These are phyloP conservation scores for Ophiosphaerella herpotricha DNA, from an alignment of 2,329 filamentous ascomycete genomes.

Conservation along the genomic window DNA sequence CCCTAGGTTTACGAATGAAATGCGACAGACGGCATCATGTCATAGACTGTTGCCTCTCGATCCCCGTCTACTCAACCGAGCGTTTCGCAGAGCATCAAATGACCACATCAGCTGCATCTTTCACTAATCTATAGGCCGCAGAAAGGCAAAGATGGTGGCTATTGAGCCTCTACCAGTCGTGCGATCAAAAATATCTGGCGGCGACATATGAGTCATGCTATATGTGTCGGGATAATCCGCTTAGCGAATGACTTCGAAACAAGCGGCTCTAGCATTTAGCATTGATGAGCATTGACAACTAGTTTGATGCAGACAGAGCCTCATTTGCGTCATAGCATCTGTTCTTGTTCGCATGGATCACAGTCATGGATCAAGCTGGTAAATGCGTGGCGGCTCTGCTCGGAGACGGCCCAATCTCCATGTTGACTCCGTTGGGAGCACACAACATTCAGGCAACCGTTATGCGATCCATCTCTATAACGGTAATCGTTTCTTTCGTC, in stretches of 20 bases:
- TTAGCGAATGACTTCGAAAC: conserved; percentile 22
- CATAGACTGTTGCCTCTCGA: conserved; percentile 3
- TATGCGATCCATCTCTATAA: conserved; percentile 3
- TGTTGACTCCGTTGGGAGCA: background rate
- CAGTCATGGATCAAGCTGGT: conserved; percentile 16
- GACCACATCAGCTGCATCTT: conserved; percentile 7
- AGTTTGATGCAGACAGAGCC: conserved; percentile 22
- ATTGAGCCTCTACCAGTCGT: background rate
- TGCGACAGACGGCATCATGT: conserved; percentile 5
- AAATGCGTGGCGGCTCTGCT: conserved; percentile 14
- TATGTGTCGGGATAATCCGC: conserved; percentile 16
- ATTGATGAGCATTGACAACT: conserved; percentile 21
- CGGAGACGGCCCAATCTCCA: conserved; percentile 8
- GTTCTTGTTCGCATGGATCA: conserved; percentile 17
- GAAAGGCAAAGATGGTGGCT: background rate
- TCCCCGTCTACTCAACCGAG: conserved; percentile 1
- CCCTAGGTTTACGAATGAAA: conserved; percentile 3
- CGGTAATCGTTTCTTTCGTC: conserved; percentile 2
- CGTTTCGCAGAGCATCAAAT: background rate
- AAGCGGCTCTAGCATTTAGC: conserved; percentile 15
- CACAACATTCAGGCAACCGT: conserved; percentile 17
- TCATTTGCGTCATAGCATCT: conserved; percentile 26
- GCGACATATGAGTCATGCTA: conserved; percentile 25
- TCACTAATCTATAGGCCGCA: background rate
- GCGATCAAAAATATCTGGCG: background rate